Conservation (phyloP, 1,284 basidiomycete species). For the Tetrapyrgos nigripes region DNA sequence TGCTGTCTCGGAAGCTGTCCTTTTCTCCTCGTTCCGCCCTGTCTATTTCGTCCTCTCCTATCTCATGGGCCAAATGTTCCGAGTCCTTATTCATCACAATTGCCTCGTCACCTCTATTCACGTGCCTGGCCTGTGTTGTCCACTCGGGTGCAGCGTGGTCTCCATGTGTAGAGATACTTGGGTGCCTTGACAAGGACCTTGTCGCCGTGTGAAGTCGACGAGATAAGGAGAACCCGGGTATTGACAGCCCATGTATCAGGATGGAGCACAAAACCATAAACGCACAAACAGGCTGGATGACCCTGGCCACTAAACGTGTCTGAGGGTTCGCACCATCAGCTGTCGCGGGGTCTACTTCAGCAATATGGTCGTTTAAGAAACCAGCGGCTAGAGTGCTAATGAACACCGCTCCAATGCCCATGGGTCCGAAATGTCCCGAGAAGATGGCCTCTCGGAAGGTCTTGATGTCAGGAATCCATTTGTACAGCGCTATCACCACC, state of each 20-base stretch:
- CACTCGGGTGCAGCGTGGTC: conserved; percentile 49
- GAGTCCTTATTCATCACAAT: conserved; percentile 80
- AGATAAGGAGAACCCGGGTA: conserved; percentile 91
- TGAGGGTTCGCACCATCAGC: conserved; percentile 62
- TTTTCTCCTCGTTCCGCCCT: conserved; percentile 58
- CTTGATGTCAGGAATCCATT: conserved; percentile 93
- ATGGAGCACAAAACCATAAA: conserved; percentile 93
- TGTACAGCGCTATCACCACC: conserved; percentile 81
- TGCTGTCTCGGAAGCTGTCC: conserved; percentile 15
- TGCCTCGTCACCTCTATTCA: conserved; percentile 65
- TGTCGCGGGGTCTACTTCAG: conserved; percentile 35
- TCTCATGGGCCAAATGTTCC: conserved; percentile 44
- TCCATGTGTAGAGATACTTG: conserved; percentile 34
- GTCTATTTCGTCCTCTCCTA: conserved; percentile 7
- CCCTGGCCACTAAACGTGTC: conserved; percentile 69
- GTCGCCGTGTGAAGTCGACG: conserved; percentile 89
- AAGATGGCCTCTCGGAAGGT: conserved; percentile 88
- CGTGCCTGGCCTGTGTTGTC: conserved; percentile 78
- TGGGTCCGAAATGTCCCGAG: conserved; percentile 93
- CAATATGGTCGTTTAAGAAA: conserved; percentile 57
- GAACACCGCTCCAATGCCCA: conserved; percentile 87
- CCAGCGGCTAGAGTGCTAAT: conserved; percentile 87
- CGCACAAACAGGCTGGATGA: conserved; percentile 89
- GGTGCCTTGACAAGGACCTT: conserved; percentile 74
- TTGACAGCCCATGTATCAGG: conserved; percentile 88